phyloP scores from a whole-genome alignment of 2,329 filamentous ascomycete genomes.

The Sporothrix euskadiensis region DNA sequence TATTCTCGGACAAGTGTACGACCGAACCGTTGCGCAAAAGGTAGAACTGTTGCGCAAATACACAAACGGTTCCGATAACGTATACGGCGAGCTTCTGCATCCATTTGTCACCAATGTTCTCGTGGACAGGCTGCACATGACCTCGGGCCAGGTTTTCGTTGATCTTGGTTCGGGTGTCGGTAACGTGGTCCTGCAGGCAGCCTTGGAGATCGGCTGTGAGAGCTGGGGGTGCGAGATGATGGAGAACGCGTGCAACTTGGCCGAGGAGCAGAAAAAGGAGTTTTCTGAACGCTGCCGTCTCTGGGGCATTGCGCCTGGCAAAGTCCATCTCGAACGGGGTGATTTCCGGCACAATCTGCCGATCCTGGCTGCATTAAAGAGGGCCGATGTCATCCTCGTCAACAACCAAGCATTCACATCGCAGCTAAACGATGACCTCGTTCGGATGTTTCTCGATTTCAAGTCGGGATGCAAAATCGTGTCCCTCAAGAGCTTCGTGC shows the following conservation, averaged over 20 bases:
- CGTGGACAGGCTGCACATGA: slow-evolving; percentile 71
- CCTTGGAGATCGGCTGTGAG: slow-evolving; percentile 88
- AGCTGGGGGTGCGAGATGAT: slow-evolving; percentile 97
- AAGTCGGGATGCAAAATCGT: slow-evolving; percentile 89
- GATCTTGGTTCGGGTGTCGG: slow-evolving; percentile 95
- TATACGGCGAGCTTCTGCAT: slow-evolving; percentile 89
- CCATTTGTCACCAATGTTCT: slow-evolving; percentile 83
- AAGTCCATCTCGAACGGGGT: slow-evolving; percentile 76
- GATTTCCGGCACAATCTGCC: slow-evolving; percentile 75
- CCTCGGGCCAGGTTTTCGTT: slow-evolving; percentile 82
- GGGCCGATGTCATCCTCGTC: slow-evolving; percentile 92
- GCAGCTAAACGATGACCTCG: slow-evolving; percentile 77
- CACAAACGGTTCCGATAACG: slow-evolving; percentile 85
- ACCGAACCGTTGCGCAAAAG: slow-evolving; percentile 85
- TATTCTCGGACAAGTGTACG: slow-evolving; percentile 85
- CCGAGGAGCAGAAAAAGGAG: slow-evolving; percentile 76
- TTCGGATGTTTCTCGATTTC: slow-evolving; percentile 88
- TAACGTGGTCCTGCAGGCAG: slow-evolving; percentile 92
- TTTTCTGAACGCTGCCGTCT: slow-evolving; percentile 82
- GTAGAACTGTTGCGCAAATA: slow-evolving; percentile 84
- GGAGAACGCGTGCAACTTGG: slow-evolving; percentile 82
- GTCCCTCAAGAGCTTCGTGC: slow-evolving; percentile 88
- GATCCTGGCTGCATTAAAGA: slow-evolving; percentile 72
- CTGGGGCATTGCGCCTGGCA: slow-evolving; percentile 82
- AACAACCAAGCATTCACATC: slow-evolving; percentile 98